Percentiles rank a stretch among this genome's conserved stretches.
These are phyloP conservation scores for Teratosphaeria pseudoeucalypti DNA, from an alignment of 2,329 filamentous ascomycete species.

Conservation along the genomic window DNA sequence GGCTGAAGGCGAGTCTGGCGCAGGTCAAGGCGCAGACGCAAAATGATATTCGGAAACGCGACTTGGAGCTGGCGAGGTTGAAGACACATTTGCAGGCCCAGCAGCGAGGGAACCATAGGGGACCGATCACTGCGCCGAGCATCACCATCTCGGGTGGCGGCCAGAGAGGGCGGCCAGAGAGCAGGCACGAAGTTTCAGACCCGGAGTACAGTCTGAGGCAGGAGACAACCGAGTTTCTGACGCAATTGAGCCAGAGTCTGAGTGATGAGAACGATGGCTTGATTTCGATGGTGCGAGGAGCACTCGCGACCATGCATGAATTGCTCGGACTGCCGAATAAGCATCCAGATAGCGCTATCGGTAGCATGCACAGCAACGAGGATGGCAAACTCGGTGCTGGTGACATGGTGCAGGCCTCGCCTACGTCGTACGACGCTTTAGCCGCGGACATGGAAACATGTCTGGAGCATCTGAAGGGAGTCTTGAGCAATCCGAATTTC, in stretches of 20 bases:
- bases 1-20: constrained; percentile 66
- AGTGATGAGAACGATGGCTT: constrained; percentile 88
- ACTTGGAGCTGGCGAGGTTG: constrained; percentile 76
- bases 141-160: constrained; percentile 37
- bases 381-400: constrained; percentile 14
- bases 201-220: constrained; percentile 61
- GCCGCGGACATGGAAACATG: constrained; percentile 64
- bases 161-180: neutral
- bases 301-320: constrained; percentile 60
- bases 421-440: constrained; percentile 58
- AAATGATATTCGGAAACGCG: constrained; percentile 82
- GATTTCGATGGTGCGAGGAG: constrained; percentile 59
- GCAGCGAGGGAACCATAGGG: constrained; percentile 36
- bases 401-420: constrained; percentile 35
- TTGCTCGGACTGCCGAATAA: constrained; percentile 43
- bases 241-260: constrained; percentile 67
- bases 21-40: constrained; percentile 81
- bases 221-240: constrained; percentile 87
- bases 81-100: constrained; percentile 74
- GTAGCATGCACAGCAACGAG: constrained; percentile 19
- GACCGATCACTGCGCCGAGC: constrained; percentile 32
- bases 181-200: constrained; percentile 36
- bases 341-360: constrained; percentile 22
- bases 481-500: constrained; percentile 92
- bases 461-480: constrained; percentile 67